Evolutionary conservation across 495 filamentous ascomycete species (phyloP).

Genomic region (Penicillium cataractarum): DNA sequence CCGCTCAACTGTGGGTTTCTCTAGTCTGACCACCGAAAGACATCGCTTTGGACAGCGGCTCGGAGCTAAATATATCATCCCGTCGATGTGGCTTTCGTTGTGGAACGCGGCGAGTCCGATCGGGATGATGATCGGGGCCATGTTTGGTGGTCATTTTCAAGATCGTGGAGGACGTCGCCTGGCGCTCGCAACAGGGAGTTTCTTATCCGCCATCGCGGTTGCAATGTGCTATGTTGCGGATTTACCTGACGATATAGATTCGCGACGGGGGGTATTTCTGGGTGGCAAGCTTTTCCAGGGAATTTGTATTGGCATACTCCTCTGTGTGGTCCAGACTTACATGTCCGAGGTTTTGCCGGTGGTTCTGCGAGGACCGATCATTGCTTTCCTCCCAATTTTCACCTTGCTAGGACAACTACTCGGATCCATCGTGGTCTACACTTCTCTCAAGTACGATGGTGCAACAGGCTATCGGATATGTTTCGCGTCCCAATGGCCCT

Average conservation of each 20-base stretch:
- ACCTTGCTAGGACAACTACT: constrained; percentile 49
- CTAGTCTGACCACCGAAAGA: constrained; percentile 16
- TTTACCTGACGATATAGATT: constrained; percentile 28
- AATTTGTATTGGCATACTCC: constrained; percentile 43
- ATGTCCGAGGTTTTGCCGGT: constrained; percentile 50
- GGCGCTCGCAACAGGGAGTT: constrained; percentile 36
- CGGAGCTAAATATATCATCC: constrained; percentile 45
- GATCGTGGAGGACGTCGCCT: constrained; percentile 45
- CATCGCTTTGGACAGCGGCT: constrained; percentile 38
- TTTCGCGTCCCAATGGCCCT: constrained; percentile 41
- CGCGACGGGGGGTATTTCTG: constrained; percentile 37
- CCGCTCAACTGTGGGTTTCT: background rate
- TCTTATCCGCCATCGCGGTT: constrained; percentile 44
- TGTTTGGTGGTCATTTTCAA: constrained; percentile 43
- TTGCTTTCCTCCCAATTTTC: constrained; percentile 50
- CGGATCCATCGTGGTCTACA: constrained; percentile 45
- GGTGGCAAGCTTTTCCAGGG: constrained; percentile 44
- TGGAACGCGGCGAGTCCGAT: constrained; percentile 47
- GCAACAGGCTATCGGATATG: constrained; percentile 31
- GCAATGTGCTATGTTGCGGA: constrained; percentile 41
- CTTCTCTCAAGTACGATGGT: constrained; percentile 20
- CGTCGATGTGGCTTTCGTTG: constrained; percentile 49
- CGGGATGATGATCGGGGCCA: constrained; percentile 46
- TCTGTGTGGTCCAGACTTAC: constrained; percentile 49
- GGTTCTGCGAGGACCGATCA: constrained; percentile 44